Conservation (phyloP, 805 yeast species). For the Scheffersomyces stipitis region DNA sequence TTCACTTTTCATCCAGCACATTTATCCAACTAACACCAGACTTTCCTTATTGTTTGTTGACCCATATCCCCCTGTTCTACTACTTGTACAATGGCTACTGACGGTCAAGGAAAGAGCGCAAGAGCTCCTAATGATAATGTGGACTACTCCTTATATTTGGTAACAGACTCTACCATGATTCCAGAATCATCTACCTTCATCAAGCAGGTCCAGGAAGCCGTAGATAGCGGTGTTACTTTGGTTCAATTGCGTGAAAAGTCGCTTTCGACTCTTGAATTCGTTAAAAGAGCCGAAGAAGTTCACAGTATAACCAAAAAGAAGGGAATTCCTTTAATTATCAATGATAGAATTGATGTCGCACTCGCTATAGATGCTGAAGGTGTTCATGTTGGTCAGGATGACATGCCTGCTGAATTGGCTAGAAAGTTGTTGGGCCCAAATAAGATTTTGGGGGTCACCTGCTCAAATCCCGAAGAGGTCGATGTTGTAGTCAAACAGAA, state of each 20-base stretch:
- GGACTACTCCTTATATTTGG: slow-evolving; percentile 70
- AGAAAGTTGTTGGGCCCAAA: slow-evolving; percentile 67
- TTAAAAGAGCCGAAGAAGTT: slow-evolving; percentile 58
- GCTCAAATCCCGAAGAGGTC: slow-evolving; percentile 59
- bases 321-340: slow-evolving; percentile 76
- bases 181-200: slow-evolving; percentile 53
- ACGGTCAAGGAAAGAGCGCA: too few species aligned
- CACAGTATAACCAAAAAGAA: slow-evolving; percentile 59
- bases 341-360: slow-evolving; percentile 87
- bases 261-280: slow-evolving; percentile 64
- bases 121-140: too few species aligned
- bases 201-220: slow-evolving; percentile 62
- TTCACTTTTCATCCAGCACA: too few species aligned
- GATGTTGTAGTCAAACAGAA: slow-evolving; percentile 35
- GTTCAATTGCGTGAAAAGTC: slow-evolving; percentile 84
- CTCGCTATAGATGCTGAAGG: slow-evolving; percentile 89
- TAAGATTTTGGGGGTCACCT: slow-evolving; percentile 79
- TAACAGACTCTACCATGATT: slow-evolving; percentile 75
- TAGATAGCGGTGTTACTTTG: slow-evolving; percentile 72
- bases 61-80: too few species aligned
- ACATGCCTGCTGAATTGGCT: slow-evolving; percentile 63
- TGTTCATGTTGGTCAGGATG: slow-evolving; percentile 91
- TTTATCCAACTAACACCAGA: too few species aligned
- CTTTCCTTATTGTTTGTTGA: too few species aligned
- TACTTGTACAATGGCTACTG: too few species aligned